Evolutionary conservation across 164 flowering plant genomes (phyloP).

Genomic region (Pachysandra terminalis): DNA sequence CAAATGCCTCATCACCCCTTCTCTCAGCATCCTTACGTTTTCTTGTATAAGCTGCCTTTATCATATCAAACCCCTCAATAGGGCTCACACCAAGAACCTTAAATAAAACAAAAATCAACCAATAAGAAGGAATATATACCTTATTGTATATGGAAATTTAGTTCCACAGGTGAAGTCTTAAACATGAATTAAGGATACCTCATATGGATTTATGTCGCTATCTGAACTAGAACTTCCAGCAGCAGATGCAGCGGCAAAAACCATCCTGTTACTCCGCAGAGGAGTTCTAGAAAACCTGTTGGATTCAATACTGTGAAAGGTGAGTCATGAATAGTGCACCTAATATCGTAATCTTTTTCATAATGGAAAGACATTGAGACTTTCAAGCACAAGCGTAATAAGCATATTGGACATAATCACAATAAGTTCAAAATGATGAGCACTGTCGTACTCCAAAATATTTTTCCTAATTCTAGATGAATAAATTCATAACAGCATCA

Average conservation of each 20-base stretch:
- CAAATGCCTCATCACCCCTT: slow-evolving; percentile 77
- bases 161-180: neutral
- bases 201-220: slow-evolving; percentile 71
- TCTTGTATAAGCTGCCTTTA: slow-evolving; percentile 63
- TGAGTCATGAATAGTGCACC: neutral
- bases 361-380: neutral
- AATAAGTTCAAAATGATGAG: neutral
- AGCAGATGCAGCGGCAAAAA: slow-evolving; percentile 64
- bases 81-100: slow-evolving; percentile 87
- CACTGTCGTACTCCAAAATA: neutral
- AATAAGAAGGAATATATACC: slow-evolving; percentile 8
- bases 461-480: neutral
- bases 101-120: neutral
- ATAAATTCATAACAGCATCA: neutral
- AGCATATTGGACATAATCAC: neutral
- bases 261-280: slow-evolving; percentile 20
- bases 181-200: slow-evolving; percentile 35
- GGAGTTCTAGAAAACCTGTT: slow-evolving; percentile 36
- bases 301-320: slow-evolving; percentile 10
- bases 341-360: no score
- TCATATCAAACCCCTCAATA: slow-evolving; percentile 73
- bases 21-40: slow-evolving; percentile 81
- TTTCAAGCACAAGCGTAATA: neutral
- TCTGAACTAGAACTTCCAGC: slow-evolving; percentile 68
- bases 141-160: neutral